These are phyloP conservation scores for Pyropia haitanensis DNA, from an alignment of 23 red algal genomes.

Conservation along the genomic window DNA sequence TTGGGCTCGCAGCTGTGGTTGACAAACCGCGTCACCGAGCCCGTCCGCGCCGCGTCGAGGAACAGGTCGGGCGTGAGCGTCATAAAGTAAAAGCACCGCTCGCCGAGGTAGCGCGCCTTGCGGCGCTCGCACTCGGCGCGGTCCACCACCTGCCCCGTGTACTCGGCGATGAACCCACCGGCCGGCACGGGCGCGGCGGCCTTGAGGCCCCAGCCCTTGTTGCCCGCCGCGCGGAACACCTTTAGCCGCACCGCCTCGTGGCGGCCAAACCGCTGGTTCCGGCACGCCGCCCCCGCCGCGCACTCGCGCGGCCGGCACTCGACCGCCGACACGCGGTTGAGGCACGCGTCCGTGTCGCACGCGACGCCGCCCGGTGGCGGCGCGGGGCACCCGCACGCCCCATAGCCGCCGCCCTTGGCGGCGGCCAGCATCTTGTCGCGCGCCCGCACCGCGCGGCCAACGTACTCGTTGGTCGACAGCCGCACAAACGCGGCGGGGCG, in stretches of 20 bases:
- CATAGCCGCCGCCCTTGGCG: background rate
- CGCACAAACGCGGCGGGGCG: slow-evolving; percentile 34
- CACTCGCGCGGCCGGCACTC: slow-evolving; percentile 73
- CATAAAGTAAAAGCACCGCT: slow-evolving; percentile 96
- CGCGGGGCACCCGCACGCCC: background rate
- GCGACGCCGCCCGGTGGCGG: slow-evolving; percentile 7
- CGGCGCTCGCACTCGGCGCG: slow-evolving; percentile 44
- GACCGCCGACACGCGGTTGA: slow-evolving; percentile 57
- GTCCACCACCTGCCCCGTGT: slow-evolving; percentile 86
- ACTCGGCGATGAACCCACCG: slow-evolving; percentile 82
- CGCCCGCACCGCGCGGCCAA: slow-evolving; percentile 5
- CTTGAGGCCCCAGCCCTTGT: slow-evolving; percentile 62
- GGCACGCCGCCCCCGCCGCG: slow-evolving; percentile 49
- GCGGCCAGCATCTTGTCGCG: background rate
- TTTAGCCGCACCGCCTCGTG: slow-evolving; percentile 49
- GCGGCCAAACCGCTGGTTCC: slow-evolving; percentile 78
- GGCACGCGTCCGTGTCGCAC: slow-evolving; percentile 62
- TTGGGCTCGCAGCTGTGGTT: slow-evolving; percentile 94
- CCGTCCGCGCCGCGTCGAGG: slow-evolving; percentile 78
- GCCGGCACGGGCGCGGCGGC: slow-evolving; percentile 35
- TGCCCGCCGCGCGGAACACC: slow-evolving; percentile 10
- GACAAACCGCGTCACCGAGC: slow-evolving; percentile 67
- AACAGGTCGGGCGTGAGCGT: slow-evolving; percentile 59
- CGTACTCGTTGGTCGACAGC: slow-evolving; percentile 28
- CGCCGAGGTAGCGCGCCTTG: slow-evolving; percentile 52